Evolutionary conservation across 2,329 filamentous ascomycete species (phyloP), one percentile per base, ranked within the genome.

Genomic region (Pseudogymnoascus sp.): DNA sequence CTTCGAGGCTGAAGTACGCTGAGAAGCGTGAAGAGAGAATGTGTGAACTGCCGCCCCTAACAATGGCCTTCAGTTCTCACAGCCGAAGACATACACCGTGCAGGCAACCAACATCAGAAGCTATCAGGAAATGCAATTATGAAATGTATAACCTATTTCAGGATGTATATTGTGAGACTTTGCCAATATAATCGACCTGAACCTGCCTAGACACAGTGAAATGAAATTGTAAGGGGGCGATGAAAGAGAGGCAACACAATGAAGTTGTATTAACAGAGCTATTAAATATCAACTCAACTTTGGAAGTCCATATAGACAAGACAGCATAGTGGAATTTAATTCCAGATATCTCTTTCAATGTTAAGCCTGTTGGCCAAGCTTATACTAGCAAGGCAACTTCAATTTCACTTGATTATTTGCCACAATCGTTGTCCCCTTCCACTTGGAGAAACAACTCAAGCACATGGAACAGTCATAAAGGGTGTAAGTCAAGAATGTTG

Each of bases 231-330:
- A 31, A 55, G 14, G 45, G 26, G 26, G 16, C 5, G 26, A 26
- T 55, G 29, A 55, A 55, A 55, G 49, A 33, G 49, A 55, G 26
- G n/a, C 16, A 55, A 55, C 49, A 55, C 29, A 55, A 33, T 55
- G 49, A 10, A 21, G 33, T 55, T 55, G 16, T 55, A 55, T 19
- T 3, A 33, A 11, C 10, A 33, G 26, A 33, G 45, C 26, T 55
- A 55, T 33, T 14, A 21, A 55, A 55, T 55, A n/a, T 4, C 29
- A 55, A 33, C 29, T 8, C 49, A 35, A 19, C 26, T 21, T n/a
- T 55, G 10, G 26, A 55, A 7, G 14, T 10, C 29, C 29, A 33
- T 6, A 29, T 21, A 11, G 33, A 26, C 10, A 35, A 33, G 29
- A n/a, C 29, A 33, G 1, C 12, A 35, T 35, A 29, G 16, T 5